Conservation (phyloP, 371 early-diverging fungal genomes). For the Mucor sp. region DNA sequence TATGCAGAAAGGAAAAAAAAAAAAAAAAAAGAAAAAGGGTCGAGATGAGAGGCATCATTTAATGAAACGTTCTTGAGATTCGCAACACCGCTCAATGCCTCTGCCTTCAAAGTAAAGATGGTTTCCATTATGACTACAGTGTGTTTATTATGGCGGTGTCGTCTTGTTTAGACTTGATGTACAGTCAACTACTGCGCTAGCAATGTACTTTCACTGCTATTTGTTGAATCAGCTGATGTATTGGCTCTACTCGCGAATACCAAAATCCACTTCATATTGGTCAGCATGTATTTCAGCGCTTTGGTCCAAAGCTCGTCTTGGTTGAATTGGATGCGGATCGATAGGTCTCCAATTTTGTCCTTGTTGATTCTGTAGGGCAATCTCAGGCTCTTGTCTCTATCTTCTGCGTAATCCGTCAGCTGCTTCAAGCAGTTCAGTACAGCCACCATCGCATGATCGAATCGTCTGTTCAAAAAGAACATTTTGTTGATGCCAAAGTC, state of each 20-base stretch:
- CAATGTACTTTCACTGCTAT: not conserved
- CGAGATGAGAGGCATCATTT: too few relatives aligned
- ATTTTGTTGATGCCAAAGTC: conserved; percentile 83
- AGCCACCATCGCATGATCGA: conserved; percentile 90
- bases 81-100: not conserved
- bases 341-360: conserved; percentile 87
- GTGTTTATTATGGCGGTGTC: too few relatives aligned
- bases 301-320: conserved; percentile 92
- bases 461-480: conserved; percentile 80
- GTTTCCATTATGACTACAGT: too few relatives aligned
- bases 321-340: conserved; percentile 85
- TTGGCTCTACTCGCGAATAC: conserved; percentile 68
- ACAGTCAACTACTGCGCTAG: not conserved
- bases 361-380: conserved; percentile 89
- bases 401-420: conserved; percentile 79
- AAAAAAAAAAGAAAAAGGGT: not conserved
- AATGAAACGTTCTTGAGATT: not conserved
- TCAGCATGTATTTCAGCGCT: conserved; percentile 87
- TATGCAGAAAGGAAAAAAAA: not conserved
- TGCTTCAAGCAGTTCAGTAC: conserved; percentile 89
- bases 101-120: too few relatives aligned
- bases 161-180: too few relatives aligned
- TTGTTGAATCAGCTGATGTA: conserved; percentile 17
- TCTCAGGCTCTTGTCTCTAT: conserved; percentile 70
- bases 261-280: conserved; percentile 84